Evolutionary conservation across 78 protist genomes (phyloP), one percentile per base, ranked within the genome.

Genomic region (Capsaspora owczarzaki): DNA sequence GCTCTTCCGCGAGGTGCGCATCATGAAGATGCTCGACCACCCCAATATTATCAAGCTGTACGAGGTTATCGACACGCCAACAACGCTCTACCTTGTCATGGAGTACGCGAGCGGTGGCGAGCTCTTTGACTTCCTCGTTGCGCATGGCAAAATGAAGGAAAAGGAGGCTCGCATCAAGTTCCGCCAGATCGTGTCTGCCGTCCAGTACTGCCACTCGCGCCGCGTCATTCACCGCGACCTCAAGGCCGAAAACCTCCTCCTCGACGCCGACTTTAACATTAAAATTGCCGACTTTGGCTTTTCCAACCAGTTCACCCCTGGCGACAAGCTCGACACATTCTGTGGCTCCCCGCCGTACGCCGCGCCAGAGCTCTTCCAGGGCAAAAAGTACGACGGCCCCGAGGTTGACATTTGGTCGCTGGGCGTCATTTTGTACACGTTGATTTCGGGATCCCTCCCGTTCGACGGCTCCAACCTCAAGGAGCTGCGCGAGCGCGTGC

Each of bases 361-460:
- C 31, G 91, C 91, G 2, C 94, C 94, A 0, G 94, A 90, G 60
- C 82, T 90, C 47, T 70, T 90, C 41, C 85, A 47, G 56, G 87
- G 84, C 69, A 43, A 76, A 77, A 86, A 85, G 60, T 90, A 92
- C 74, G 85, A 75, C 33, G 96, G 96, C 25, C 96, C 91, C 0
- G 85, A 84, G 22, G 92, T 90, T 2, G 98, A 95, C 69, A 71
- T 93, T 42, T 95, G 98, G 98, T 33, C 87, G 43, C 78, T 90
- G 76, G 98, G 98, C 29, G 98, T 95, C 19, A 87, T 93, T 0
- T 85, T 98, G 27, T 80, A 78, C 79, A 84, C 87, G 20, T 76
- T 98, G 37, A 92, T 97, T 29, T 88, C 98, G 63, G 99, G 99
- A 12, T 47, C 83, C 35, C 90, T 98, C 46, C 99, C 99, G 19